Conservation (phyloP, 352 stramenopile species). For the Phytopythium chamaehyphon region DNA sequence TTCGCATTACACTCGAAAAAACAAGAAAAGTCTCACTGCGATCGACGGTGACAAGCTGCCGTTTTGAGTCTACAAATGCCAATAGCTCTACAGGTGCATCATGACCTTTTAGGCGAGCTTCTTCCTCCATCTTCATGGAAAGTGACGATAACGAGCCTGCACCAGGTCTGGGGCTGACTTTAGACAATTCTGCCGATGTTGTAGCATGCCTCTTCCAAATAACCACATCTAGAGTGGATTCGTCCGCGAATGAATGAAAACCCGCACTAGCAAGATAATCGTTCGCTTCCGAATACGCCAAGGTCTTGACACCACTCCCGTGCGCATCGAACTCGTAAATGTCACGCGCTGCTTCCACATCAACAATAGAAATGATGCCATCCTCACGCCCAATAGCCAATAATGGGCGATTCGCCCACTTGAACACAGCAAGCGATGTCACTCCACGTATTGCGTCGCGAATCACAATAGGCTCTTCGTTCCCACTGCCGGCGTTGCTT, state of each 20-base stretch:
- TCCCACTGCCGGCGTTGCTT: neutral
- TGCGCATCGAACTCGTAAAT: conserved; percentile 52
- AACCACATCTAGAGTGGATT: conserved; percentile 55
- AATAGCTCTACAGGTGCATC: conserved; percentile 35
- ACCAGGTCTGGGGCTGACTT: neutral
- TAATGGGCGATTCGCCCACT: conserved; percentile 49
- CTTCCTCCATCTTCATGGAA: conserved; percentile 18
- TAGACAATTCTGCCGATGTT: neutral
- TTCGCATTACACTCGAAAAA: conserved; percentile 45
- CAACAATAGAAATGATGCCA: conserved; percentile 47
- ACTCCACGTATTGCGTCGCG: conserved; percentile 51
- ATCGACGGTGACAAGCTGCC: conserved; percentile 56
- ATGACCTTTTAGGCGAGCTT: conserved; percentile 33
- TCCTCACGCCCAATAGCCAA: conserved; percentile 49
- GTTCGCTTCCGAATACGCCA: conserved; percentile 40
- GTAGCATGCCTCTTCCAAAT: conserved; percentile 28
- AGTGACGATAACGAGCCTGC: conserved; percentile 15
- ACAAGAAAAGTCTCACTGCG: conserved; percentile 32
- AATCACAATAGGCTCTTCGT: conserved; percentile 12
- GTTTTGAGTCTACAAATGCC: conserved; percentile 52
- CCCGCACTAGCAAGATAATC: conserved; percentile 57
- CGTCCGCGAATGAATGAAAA: conserved; percentile 58
- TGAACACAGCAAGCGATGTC: conserved; percentile 35
- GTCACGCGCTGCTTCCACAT: conserved; percentile 42
- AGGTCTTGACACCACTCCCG: conserved; percentile 45